These are phyloP conservation scores for Cercophora newfieldiana DNA, from an alignment of 495 filamentous ascomycete species.

Conservation along the genomic window DNA sequence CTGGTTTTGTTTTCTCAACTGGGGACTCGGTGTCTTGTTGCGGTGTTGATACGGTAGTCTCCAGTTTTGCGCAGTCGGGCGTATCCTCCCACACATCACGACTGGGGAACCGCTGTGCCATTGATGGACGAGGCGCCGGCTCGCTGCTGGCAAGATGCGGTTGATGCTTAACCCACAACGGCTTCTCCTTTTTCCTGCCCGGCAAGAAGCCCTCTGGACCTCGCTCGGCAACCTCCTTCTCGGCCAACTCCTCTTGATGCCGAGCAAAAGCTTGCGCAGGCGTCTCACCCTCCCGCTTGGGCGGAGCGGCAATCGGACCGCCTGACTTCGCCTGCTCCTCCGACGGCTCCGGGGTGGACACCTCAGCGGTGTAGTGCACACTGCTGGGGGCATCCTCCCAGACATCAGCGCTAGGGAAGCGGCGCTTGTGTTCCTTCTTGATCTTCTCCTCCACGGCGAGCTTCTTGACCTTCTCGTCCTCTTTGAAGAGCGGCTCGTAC, in stretches of 20 bases:
- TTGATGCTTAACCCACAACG: conserved; percentile 45
- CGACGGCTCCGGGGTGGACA: conserved; percentile 72
- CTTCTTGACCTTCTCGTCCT: conserved; percentile 62
- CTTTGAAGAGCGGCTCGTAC: conserved; percentile 92
- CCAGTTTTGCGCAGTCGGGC: conserved; percentile 76
- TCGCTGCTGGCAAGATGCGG: conserved; percentile 42
- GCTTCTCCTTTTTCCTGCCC: conserved; percentile 49
- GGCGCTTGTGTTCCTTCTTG: conserved; percentile 64
- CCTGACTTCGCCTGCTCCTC: conserved; percentile 58
- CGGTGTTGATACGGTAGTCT: conserved; percentile 72
- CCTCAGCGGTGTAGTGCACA: conserved; percentile 77
- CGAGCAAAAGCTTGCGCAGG: conserved; percentile 55
- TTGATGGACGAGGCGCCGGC: conserved; percentile 46
- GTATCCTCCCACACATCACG: conserved; percentile 96
- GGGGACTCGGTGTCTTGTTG: conserved; percentile 50
- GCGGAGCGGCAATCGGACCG: conserved; percentile 25
- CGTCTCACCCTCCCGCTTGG: conserved; percentile 44
- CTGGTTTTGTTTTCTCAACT: conserved; percentile 30
- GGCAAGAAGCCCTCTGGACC: conserved; percentile 48
- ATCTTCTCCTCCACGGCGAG: conserved; percentile 49
- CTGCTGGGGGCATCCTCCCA: conserved; percentile 97
- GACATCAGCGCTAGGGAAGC: conserved; percentile 90
- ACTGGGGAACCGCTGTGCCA: conserved; percentile 83
- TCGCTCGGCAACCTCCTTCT: conserved; percentile 42
- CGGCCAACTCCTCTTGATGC: conserved; percentile 56